A percentile compares a stretch with the other conserved stretches of the same genome.
phyloP scores from a whole-genome alignment of 805 yeast genomes.

The Sungouiozyma ichnusensis region DNA sequence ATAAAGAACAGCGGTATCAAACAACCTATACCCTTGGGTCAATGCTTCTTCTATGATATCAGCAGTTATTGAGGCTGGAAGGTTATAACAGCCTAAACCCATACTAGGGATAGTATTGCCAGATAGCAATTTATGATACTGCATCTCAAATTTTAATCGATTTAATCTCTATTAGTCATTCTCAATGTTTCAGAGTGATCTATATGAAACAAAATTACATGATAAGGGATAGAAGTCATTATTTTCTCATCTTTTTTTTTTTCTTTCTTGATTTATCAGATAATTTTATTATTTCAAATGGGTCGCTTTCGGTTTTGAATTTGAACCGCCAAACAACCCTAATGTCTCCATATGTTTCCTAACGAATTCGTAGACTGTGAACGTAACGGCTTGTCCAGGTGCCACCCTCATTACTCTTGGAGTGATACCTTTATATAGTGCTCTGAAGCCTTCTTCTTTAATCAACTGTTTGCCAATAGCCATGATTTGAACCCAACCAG shows the following conservation, averaged over 20 bases:
- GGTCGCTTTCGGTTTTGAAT: conserved; percentile 6
- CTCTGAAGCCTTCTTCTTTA: conserved; percentile 79
- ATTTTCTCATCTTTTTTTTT: not conserved
- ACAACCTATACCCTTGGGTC: conserved; percentile 57
- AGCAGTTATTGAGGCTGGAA: conserved; percentile 32
- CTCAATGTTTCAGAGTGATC: not conserved
- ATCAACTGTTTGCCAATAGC: conserved; percentile 74
- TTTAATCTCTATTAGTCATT: too few species aligned
- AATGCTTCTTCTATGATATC: conserved; percentile 47
- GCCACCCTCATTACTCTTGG: conserved; percentile 99
- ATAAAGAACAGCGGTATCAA: conserved; percentile 65
- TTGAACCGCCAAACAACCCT: conserved; percentile 12
- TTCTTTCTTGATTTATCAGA: not conserved
- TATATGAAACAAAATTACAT: not conserved
- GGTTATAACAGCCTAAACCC: conserved; percentile 45
- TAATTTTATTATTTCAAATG: not conserved
- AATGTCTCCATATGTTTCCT: conserved; percentile 48
- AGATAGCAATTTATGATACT: conserved; percentile 37
- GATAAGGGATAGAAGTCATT: not conserved
- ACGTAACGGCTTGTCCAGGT: conserved; percentile 98
- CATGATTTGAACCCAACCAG: conserved; percentile 66
- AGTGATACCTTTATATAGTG: conserved; percentile 92
- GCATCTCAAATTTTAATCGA: conserved; percentile 1
- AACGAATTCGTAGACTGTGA: conserved; percentile 89
- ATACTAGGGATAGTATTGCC: conserved; percentile 47